Evolutionary conservation across 805 yeast genomes (phyloP).

Genomic region (Metschnikowia borealis): DNA sequence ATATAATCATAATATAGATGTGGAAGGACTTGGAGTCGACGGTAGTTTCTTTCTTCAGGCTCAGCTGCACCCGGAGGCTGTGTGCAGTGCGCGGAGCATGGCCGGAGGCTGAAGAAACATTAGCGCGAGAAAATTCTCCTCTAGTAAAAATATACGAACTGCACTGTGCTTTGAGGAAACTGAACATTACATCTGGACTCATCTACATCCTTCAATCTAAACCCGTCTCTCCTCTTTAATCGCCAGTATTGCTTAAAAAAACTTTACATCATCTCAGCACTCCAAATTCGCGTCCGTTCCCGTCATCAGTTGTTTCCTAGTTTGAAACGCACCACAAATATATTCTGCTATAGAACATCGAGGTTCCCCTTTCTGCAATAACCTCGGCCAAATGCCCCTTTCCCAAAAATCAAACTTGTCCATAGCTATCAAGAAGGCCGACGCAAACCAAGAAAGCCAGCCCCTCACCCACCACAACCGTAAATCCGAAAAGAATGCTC

Average conservation of each 20-base stretch:
- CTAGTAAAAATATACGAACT: not conserved
- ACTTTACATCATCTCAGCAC: not conserved
- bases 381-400: slow-evolving; percentile 18
- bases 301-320: not conserved
- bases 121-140: slow-evolving; percentile 7
- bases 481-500: slow-evolving; percentile 8
- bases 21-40: not conserved
- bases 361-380: not conserved
- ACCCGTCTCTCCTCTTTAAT: not conserved
- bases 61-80: not conserved
- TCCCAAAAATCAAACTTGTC: slow-evolving; percentile 38
- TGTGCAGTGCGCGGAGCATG: slow-evolving; percentile 3
- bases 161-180: slow-evolving; percentile 1
- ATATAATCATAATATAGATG: slow-evolving; percentile 2
- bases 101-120: slow-evolving; percentile 1
- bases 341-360: slow-evolving; percentile 1
- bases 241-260: not conserved
- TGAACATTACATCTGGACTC: not conserved
- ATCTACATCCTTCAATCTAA: not conserved
- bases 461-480: slow-evolving; percentile 13
- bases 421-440: slow-evolving; percentile 43
- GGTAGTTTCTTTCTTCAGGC: not conserved
- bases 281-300: not conserved
- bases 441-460: slow-evolving; percentile 21
- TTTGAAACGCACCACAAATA: slow-evolving; percentile 5